These are phyloP conservation scores for Erodium maritimum DNA, from an alignment of 345 rosid genomes.

Conservation along the genomic window DNA sequence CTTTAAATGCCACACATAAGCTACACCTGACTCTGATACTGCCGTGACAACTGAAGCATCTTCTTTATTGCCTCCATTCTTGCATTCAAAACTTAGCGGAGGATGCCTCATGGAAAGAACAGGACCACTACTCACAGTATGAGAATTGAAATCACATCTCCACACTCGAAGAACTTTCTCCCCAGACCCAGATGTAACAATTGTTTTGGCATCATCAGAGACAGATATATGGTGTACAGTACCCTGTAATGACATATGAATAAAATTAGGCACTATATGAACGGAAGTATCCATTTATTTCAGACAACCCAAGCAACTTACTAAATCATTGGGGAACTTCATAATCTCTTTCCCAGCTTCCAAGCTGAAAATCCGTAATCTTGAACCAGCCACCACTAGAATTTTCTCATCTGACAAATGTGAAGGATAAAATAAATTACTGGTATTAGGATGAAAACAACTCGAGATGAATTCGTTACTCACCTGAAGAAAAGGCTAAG, in stretches of 20 bases:
- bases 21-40: conserved; percentile 24
- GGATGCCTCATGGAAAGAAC: conserved; percentile 20
- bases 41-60: conserved; percentile 18
- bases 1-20: conserved; percentile 25
- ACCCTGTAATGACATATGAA: conserved; percentile 22
- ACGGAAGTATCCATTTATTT: conserved; percentile 1
- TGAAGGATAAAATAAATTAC: not conserved
- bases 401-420: conserved; percentile 25
- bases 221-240: conserved; percentile 18
- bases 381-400: conserved; percentile 18
- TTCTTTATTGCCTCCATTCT: conserved; percentile 9
- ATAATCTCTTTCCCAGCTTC: conserved; percentile 30
- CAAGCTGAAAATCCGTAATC: conserved; percentile 19
- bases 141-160: conserved; percentile 24
- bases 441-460: not conserved
- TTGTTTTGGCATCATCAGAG: conserved; percentile 28
- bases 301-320: conserved; percentile 12
- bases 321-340: conserved; percentile 23
- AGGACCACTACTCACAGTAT: conserved; percentile 17
- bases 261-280: conserved; percentile 2
- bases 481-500: conserved; percentile 26
- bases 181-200: conserved; percentile 22
- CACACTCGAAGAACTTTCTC: conserved; percentile 29
- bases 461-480: not conserved
- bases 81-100: conserved; percentile 22